Conservation (phyloP, 441 rosid genomes). For the Hypseocharis bilobata region DNA sequence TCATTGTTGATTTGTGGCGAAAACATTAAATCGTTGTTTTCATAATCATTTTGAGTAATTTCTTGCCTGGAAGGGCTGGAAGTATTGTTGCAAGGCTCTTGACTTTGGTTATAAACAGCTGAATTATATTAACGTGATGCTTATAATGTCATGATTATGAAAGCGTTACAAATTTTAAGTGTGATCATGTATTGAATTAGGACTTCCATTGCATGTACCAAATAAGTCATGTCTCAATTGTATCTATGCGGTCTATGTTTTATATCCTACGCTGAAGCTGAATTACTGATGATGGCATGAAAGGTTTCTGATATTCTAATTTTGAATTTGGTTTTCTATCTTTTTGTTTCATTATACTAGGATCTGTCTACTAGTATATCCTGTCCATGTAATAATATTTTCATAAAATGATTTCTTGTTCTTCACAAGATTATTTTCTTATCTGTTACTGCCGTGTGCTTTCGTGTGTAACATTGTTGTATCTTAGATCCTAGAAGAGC, state of each 20-base stretch:
- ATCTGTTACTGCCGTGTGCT: background rate
- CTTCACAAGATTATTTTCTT: background rate
- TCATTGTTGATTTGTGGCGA: background rate
- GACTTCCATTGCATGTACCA: background rate
- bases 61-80: background rate
- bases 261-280: too few species aligned
- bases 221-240: background rate
- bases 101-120: background rate
- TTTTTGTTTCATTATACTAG: background rate
- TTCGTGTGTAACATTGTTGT: slow-evolving; percentile 6
- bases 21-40: too few species aligned
- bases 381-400: background rate
- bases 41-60: too few species aligned
- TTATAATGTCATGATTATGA: background rate
- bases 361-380: background rate
- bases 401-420: background rate
- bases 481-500: background rate
- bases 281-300: too few species aligned
- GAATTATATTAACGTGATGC: background rate
- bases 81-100: background rate
- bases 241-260: too few species aligned
- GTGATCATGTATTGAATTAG: background rate
- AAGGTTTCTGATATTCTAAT: too few species aligned
- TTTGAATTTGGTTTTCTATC: too few species aligned
- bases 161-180: too few species aligned